Evolutionary conservation across 495 filamentous ascomycete genomes (phyloP), one percentile per base, ranked within the genome.

Genomic region (Penicillium egyptiacum): DNA sequence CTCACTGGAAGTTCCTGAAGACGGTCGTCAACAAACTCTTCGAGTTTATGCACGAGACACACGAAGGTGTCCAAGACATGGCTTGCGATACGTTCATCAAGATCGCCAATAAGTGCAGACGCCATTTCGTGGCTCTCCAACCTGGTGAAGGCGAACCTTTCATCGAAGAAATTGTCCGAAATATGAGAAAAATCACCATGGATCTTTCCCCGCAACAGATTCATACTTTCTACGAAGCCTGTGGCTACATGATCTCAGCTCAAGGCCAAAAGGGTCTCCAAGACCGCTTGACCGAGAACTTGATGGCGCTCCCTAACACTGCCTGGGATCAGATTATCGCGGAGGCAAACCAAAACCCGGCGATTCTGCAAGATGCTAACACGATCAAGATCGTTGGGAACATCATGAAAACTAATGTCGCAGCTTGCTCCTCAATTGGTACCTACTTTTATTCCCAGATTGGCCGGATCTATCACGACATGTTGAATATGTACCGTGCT

Each of bases 61-160:
- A 99, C 68, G 94, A 99, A 83, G 94, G 92, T 77, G 94, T 99
- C 46, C 94, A 99, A 76, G 94, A 99, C 69, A 99, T 99, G 94
- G 94, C 94, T 61, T 99, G 94, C 63, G 94, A 99, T 76, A 99
- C 94, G 0, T 99, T 99, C 70, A 99, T 99, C 77, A 99, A 99
- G 79, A 99, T 99, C 59, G 95, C 94, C 41, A 94, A 94, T 70
- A 96, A 96, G 73, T 99, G 94, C 79, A 88, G 91, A 65, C 86
- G 94, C 45, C 95, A 99, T 72, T 99, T 99, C 67, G 94, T 99
- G 46, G 93, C 92, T 1, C 75, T 96, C 22, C 94, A 99, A 65
- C 91, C 95, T 5, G 93, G 92, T 55, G 94, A 99, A 77, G 87
- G 70, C 53, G 94, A 98, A 70, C 88, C 94, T 0, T 99, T 99